phyloP scores from a whole-genome alignment of 1,284 basidiomycete species.

The Boletus hoseneyae region DNA sequence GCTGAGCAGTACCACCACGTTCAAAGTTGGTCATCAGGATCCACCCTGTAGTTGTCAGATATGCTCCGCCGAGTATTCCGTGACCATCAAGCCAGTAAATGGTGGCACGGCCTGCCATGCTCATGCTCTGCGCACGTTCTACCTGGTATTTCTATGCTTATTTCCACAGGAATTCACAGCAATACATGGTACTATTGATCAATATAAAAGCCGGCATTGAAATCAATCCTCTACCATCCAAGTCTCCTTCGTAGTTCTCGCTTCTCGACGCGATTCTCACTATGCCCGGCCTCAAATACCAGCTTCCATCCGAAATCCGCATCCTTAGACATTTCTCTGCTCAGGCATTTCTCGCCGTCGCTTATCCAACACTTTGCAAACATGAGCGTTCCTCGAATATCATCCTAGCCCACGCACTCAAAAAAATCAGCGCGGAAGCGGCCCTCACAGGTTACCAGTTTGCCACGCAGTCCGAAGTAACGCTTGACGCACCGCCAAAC shows the following conservation, averaged over 20 bases:
- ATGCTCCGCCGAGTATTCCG: conserved; percentile 1
- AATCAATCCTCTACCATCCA: background rate
- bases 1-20: background rate
- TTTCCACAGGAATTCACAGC: conserved; percentile 26
- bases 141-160: conserved; percentile 11
- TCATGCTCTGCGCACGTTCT: conserved; percentile 14
- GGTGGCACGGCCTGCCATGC: conserved; percentile 5
- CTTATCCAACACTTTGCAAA: conserved; percentile 41
- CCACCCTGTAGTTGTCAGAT: conserved; percentile 21
- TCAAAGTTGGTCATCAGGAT: conserved; percentile 6
- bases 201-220: conserved; percentile 13
- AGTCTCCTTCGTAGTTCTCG: conserved; percentile 18
- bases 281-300: conserved; percentile 29
- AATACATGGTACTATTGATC: background rate
- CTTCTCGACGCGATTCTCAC: conserved; percentile 20
- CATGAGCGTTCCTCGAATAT: conserved; percentile 51
- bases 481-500: conserved; percentile 10
- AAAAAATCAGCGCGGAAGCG: conserved; percentile 38
- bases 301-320: conserved; percentile 22
- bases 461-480: conserved; percentile 34
- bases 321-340: conserved; percentile 45
- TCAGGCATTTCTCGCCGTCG: conserved; percentile 40
- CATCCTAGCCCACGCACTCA: conserved; percentile 49
- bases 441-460: conserved; percentile 39
- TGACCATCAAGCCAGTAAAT: background rate